phyloP scores from a whole-genome alignment of 768 basidiomycete genomes.

The Mycena epipterygia region DNA sequence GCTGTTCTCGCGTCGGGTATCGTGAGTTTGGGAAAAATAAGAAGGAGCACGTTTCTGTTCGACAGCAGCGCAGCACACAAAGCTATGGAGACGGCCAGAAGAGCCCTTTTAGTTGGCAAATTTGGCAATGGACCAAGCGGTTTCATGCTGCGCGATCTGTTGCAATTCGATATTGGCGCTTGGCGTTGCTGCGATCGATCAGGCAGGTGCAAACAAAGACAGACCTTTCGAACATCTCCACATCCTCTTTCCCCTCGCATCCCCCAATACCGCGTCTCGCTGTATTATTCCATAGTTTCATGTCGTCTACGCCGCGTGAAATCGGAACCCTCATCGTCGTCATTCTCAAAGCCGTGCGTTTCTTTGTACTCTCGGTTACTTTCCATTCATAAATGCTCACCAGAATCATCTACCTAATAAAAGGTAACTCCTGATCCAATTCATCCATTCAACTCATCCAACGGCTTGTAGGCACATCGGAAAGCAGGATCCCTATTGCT shows the following conservation, averaged over 20 bases:
- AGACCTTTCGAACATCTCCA: neutral
- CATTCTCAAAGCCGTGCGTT: conserved; percentile 91
- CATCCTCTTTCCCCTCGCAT: too few relatives aligned
- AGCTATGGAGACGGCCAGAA: conserved; percentile 4
- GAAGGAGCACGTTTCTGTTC: neutral
- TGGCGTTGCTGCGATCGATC: conserved; percentile 13
- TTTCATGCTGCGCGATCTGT: conserved; percentile 1
- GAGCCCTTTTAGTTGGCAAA: neutral
- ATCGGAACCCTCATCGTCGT: conserved; percentile 96
- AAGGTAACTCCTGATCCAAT: conserved; percentile 39
- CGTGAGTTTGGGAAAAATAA: too few relatives aligned
- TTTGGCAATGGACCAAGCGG: neutral
- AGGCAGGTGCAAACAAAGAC: neutral
- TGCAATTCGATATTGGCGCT: too few relatives aligned
- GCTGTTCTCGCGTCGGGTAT: too few relatives aligned
- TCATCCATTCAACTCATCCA: neutral
- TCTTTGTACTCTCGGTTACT: conserved; percentile 37
- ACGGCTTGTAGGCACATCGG: conserved; percentile 74
- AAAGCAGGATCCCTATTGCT: conserved; percentile 98
- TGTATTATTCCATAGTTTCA: conserved; percentile 43
- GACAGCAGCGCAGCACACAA: conserved; percentile 9
- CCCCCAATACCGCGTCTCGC: conserved; percentile 25
- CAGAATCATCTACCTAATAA: conserved; percentile 93
- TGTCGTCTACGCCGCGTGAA: conserved; percentile 76
- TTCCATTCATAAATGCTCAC: neutral